phyloP scores from a whole-genome alignment of 176 grass and related monocot genomes.

The Stipa capillata region DNA sequence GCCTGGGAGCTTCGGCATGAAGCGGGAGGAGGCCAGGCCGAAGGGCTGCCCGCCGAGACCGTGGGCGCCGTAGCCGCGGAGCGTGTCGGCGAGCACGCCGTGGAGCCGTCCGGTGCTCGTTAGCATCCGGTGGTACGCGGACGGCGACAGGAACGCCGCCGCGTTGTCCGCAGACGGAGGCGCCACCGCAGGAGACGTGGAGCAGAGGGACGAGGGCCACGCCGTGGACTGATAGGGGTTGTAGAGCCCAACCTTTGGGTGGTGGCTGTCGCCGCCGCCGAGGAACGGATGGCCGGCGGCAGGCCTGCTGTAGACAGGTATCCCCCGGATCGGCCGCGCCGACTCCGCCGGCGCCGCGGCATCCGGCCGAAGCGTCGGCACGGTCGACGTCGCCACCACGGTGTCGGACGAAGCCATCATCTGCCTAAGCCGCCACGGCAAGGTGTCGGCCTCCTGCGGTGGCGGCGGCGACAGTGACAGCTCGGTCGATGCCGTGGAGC shows the following conservation, averaged over 20 bases:
- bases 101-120: slow-evolving; percentile 30
- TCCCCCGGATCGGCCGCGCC: slow-evolving; percentile 46
- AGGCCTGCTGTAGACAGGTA: slow-evolving; percentile 42
- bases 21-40: slow-evolving; percentile 24
- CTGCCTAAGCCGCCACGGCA: neutral
- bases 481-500: slow-evolving; percentile 48
- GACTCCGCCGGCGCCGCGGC: neutral
- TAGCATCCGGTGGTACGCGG: slow-evolving; percentile 51
- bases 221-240: slow-evolving; percentile 14
- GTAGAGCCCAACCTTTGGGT: slow-evolving; percentile 10
- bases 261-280: neutral
- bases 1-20: slow-evolving; percentile 32
- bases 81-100: slow-evolving; percentile 27
- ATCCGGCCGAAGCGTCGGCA: neutral
- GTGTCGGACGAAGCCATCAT: neutral
- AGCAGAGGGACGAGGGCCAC: slow-evolving; percentile 17
- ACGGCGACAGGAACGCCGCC: slow-evolving; percentile 6
- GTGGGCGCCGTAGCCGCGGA: slow-evolving; percentile 5
- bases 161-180: neutral
- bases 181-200: neutral
- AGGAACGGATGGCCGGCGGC: neutral
- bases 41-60: neutral
- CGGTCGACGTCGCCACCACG: neutral
- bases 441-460: neutral
- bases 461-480: slow-evolving; percentile 32